phyloP scores from a whole-genome alignment of 352 stramenopile genomes.

The Globisporangium megalacanthum region DNA sequence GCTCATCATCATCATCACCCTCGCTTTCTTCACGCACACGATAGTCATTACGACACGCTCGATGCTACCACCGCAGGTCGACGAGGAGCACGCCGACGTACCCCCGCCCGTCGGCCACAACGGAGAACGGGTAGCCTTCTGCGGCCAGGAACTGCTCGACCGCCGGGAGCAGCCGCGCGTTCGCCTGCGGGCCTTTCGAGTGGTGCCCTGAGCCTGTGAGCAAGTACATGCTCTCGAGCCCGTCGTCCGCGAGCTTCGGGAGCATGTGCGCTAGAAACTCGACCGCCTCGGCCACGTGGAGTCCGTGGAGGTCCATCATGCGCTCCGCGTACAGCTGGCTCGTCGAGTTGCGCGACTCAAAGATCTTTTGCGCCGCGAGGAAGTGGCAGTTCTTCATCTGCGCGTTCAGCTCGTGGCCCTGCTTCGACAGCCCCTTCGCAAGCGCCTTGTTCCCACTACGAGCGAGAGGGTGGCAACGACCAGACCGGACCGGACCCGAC shows the following conservation, averaged over 20 bases:
- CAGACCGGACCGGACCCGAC: too few species aligned
- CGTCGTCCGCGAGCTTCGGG: constrained; percentile 60
- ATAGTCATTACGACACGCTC: background rate
- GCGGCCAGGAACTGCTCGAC: constrained; percentile 73
- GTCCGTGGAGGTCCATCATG: constrained; percentile 78
- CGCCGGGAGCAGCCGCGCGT: constrained; percentile 63
- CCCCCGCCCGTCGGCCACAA: constrained; percentile 62
- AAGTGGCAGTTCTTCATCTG: constrained; percentile 86
- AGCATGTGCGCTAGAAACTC: constrained; percentile 75
- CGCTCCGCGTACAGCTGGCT: constrained; percentile 72
- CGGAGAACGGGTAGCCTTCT: constrained; percentile 71
- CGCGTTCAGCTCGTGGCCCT: constrained; percentile 76
- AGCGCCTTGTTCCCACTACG: constrained; percentile 67
- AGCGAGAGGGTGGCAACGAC: constrained; percentile 1
- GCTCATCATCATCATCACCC: background rate
- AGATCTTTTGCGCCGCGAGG: constrained; percentile 66
- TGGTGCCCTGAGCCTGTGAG: constrained; percentile 82
- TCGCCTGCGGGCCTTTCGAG: constrained; percentile 60
- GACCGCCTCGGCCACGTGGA: constrained; percentile 76
- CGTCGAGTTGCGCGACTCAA: constrained; percentile 70
- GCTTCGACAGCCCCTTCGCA: constrained; percentile 62
- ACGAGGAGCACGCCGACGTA: constrained; percentile 85
- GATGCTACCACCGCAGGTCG: constrained; percentile 64
- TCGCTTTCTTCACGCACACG: background rate
- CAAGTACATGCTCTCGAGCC: constrained; percentile 70